Evolutionary conservation across 2,329 filamentous ascomycete genomes (phyloP), one percentile per base, ranked within the genome.

Genomic region (Ascomycota sp.): DNA sequence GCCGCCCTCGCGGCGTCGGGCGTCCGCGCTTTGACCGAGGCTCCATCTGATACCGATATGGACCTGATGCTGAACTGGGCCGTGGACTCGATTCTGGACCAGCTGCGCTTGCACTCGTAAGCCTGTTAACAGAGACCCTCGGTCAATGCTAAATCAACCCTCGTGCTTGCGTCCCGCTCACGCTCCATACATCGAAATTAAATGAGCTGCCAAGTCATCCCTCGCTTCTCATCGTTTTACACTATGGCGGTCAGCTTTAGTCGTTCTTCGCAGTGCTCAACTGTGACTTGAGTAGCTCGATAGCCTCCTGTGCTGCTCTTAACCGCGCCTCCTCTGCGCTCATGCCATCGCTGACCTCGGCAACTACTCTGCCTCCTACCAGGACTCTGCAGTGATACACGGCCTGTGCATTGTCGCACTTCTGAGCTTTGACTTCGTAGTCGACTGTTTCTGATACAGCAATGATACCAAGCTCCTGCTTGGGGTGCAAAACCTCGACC

Each of bases 1-100:
- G 51, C 56, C 1, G 56, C 61, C 28, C 48, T 68, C 39, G 36
- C 38, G 17, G 46, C 45, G 32, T 53, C 56, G 39, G 52, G 49
- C 15, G 65, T 70, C 26, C 41, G 51, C 35, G 66, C 64, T 11
- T 63, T 69, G 33, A 49, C 52, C 1, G 57, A 50, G 9, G 55
- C 36, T 7, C 53, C 46, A 2, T 35, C 63, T 13, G 63, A 72
- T 42, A 53, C 60, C 7, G 62, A 69, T 33, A 73, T 83, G 63
- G 58, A 57, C 37, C 57, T 61, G 32, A 63, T 69, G 20, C 50
- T 85, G 37, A 56, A 59, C 30, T 85, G 79, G 79, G 70, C 71
- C 1, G 75, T 81, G 2, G 63, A 69, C 30, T 53, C 56, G 29
- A 48, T 83, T 12, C 60, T 79, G 44, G 45, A 45, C 12, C 50